Evolutionary conservation across 2,329 filamentous ascomycete species (phyloP).

Genomic region (Cryphonectria nitschkei): DNA sequence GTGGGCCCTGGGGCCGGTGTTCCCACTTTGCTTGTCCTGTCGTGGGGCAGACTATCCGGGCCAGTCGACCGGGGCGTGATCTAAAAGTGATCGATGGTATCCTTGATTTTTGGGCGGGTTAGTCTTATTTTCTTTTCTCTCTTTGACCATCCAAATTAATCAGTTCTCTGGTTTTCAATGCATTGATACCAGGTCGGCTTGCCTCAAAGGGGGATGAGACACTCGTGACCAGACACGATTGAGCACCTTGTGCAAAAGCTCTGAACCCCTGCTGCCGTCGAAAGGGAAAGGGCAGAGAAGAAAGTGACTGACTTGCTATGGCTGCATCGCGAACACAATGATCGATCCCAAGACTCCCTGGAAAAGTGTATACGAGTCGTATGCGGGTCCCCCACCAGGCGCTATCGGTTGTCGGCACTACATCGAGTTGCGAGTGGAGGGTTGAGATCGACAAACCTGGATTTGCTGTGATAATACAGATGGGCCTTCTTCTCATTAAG

Average conservation of each 20-base stretch:
- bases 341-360: neutral
- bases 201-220: neutral
- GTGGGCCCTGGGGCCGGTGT: neutral
- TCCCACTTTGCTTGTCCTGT: neutral
- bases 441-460: neutral
- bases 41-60: neutral
- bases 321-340: neutral
- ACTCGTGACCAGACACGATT: neutral
- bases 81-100: neutral
- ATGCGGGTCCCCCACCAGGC: neutral
- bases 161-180: neutral
- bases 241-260: neutral
- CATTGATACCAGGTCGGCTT: neutral
- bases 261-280: no score
- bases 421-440: neutral
- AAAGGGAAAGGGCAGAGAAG: neutral
- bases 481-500: neutral
- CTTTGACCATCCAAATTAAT: neutral
- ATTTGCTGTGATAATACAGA: neutral
- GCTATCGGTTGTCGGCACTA: slow-evolving; percentile 1
- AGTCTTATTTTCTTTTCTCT: no score
- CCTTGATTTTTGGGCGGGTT: neutral
- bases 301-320: neutral
- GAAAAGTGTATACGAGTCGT: neutral
- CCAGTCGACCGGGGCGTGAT: neutral